These are phyloP conservation scores for Mortierella sp. DNA, from an alignment of 371 early-diverging fungal genomes.

Conservation along the genomic window DNA sequence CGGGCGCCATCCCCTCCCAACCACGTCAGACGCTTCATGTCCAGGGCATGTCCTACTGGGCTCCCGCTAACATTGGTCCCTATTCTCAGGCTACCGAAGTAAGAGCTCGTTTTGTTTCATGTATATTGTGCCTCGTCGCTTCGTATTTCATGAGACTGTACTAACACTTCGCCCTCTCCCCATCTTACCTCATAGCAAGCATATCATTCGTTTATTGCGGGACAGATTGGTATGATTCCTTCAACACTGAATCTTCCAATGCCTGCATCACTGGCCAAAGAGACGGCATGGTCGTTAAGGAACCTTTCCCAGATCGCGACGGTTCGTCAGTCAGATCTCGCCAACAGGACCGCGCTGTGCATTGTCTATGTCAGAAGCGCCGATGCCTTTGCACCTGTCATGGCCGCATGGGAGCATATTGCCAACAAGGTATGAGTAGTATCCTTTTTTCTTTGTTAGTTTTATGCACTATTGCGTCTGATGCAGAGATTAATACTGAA, in stretches of 20 bases:
- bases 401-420: conserved; percentile 59
- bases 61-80: conserved; percentile 88
- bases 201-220: conserved; percentile 77
- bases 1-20: conserved; percentile 11
- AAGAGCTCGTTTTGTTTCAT: not conserved
- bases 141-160: not conserved
- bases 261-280: conserved; percentile 45
- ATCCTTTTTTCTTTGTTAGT: not conserved
- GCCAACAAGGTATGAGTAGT: conserved; percentile 28
- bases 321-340: conserved; percentile 51
- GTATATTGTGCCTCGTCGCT: not conserved
- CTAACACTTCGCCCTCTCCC: not conserved
- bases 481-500: not conserved
- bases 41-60: conserved; percentile 89
- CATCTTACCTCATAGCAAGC: conserved; percentile 55
- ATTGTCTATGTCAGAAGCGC: conserved; percentile 64
- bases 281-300: conserved; percentile 63
- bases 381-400: conserved; percentile 50
- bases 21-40: conserved; percentile 78
- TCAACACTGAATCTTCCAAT: conserved; percentile 68
- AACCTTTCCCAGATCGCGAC: conserved; percentile 63
- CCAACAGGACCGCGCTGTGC: conserved; percentile 58
- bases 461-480: not conserved
- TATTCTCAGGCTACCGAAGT: conserved; percentile 79
- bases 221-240: conserved; percentile 85